Evolutionary conservation across 331 rosid species (phyloP).

Genomic region (Telfairia occidentalis): DNA sequence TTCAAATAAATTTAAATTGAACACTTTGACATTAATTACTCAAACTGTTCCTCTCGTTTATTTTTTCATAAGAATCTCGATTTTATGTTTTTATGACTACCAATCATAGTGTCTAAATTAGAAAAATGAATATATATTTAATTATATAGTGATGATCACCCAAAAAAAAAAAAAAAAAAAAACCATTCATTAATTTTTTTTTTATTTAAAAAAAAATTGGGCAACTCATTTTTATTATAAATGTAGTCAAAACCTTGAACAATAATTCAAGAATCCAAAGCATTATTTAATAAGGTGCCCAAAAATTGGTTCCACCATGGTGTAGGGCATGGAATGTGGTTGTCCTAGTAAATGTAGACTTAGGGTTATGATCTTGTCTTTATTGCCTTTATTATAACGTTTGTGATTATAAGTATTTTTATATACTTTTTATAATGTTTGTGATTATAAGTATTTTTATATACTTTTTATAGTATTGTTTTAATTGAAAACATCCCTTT

Average conservation of each 20-base stretch:
- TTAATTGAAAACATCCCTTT: not conserved
- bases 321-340: not conserved
- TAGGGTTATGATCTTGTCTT: not conserved
- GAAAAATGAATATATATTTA: too few relatives aligned
- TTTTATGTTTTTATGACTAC: not conserved
- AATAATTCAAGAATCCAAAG: slow-evolving; percentile 7
- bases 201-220: not conserved
- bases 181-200: not conserved
- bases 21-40: too few relatives aligned
- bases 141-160: too few relatives aligned
- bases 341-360: not conserved
- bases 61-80: too few relatives aligned
- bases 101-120: too few relatives aligned
- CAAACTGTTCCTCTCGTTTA: too few relatives aligned
- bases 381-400: not conserved
- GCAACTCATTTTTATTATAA: not conserved
- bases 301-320: not conserved
- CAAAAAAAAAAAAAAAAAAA: not conserved
- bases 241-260: not conserved
- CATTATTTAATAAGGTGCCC: not conserved
- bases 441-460: not conserved
- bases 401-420: not conserved
- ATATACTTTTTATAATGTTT: not conserved
- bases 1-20: too few relatives aligned
- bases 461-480: not conserved